phyloP scores from a whole-genome alignment of 1,284 basidiomycete species.

The Leccinum angustisporum region DNA sequence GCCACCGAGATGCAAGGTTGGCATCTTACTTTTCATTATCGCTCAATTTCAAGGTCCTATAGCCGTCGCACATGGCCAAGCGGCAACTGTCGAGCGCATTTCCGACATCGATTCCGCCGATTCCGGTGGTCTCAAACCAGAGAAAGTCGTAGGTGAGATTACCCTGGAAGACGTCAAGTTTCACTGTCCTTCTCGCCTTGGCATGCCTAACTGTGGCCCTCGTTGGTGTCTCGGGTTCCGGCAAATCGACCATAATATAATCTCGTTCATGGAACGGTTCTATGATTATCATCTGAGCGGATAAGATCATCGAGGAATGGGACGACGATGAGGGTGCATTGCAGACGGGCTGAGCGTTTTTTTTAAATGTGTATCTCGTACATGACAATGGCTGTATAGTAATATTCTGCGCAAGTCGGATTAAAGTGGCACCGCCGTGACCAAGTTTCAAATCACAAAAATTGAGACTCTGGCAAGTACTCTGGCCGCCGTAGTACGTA shows the following conservation, averaged over 20 bases:
- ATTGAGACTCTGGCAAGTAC: no score
- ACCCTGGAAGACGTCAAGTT: constrained; percentile 79
- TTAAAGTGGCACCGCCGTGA: no score
- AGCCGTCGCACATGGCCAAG: constrained; percentile 81
- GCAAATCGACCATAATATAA: constrained; percentile 82
- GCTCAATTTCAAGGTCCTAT: constrained; percentile 3
- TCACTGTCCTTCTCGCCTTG: constrained; percentile 88
- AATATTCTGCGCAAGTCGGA: no score
- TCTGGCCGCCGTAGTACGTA: no score
- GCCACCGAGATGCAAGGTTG: constrained; percentile 78
- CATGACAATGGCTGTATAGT: no score
- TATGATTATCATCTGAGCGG: constrained; percentile 84
- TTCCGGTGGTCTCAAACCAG: constrained; percentile 70
- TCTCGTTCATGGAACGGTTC: constrained; percentile 83
- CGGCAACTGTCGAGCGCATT: constrained; percentile 90
- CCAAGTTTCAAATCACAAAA: no score
- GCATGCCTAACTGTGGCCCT: constrained; percentile 83
- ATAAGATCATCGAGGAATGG: not conserved
- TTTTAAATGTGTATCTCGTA: no score
- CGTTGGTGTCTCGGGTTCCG: constrained; percentile 88
- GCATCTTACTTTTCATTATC: constrained; percentile 4
- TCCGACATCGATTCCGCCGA: constrained; percentile 84
- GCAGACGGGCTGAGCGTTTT: no score
- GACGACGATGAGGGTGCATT: no score
- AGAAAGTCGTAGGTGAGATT: constrained; percentile 75